Evolutionary conservation across 106 monocot genomes (phyloP).

Genomic region (Ottelia alismoides): DNA sequence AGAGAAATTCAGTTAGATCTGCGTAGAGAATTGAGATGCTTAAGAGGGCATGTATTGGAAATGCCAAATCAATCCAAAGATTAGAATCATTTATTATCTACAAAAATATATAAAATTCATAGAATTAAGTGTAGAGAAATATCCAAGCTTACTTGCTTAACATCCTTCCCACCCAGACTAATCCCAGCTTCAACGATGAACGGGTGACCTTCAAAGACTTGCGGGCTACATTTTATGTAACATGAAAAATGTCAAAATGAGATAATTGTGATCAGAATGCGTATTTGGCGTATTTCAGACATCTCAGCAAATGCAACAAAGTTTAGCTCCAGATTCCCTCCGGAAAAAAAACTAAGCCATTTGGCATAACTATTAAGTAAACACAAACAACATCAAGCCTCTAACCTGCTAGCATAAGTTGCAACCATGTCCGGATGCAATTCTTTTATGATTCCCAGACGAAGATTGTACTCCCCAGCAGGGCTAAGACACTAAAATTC

Average conservation of each 20-base stretch:
- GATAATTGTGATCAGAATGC: no score
- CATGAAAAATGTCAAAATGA: no score
- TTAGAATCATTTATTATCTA: background rate
- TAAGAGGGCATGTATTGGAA: no score
- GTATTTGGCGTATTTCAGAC: no score
- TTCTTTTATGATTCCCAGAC: constrained; percentile 96
- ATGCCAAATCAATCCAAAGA: no score
- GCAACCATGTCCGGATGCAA: constrained; percentile 98
- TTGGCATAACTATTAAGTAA: no score
- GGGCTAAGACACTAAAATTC: constrained; percentile 93
- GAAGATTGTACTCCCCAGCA: constrained; percentile 97
- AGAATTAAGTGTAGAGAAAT: background rate
- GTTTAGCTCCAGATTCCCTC: background rate
- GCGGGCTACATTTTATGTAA: constrained; percentile 52
- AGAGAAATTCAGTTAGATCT: no score
- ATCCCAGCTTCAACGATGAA: constrained; percentile 99
- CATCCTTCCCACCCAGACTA: constrained; percentile 97
- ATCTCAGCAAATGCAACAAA: background rate
- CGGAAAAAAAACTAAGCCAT: background rate
- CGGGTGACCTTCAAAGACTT: constrained; percentile 99
- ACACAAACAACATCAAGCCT: background rate
- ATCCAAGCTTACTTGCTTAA: constrained; percentile 57
- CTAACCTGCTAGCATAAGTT: constrained; percentile 83
- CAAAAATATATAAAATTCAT: background rate
- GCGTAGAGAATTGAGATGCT: no score